A percentile compares a stretch with the other conserved stretches of the same genome.
These are phyloP conservation scores for Phaeotremella fagi DNA, from an alignment of 768 basidiomycete species.

Conservation along the genomic window DNA sequence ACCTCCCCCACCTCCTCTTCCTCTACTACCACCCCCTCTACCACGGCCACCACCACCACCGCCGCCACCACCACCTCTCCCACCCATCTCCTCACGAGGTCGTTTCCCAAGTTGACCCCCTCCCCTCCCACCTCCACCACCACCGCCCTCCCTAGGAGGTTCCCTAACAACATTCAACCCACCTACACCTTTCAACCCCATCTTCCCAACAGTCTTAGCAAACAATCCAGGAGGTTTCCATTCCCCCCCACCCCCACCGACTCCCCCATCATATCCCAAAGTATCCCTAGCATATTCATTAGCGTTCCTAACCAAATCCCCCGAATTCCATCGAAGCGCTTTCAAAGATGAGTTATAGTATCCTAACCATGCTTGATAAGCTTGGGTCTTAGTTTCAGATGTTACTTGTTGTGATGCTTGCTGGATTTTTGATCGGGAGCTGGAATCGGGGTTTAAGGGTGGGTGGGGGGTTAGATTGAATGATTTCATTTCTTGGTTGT, in stretches of 20 bases:
- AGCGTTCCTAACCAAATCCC: slow-evolving; percentile 51
- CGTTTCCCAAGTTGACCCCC: neutral
- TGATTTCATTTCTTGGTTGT: slow-evolving; percentile 48
- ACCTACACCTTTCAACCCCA: slow-evolving; percentile 52
- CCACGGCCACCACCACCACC: slow-evolving; percentile 7
- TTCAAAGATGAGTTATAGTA: slow-evolving; percentile 55
- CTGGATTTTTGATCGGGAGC: slow-evolving; percentile 22
- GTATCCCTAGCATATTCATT: slow-evolving; percentile 43
- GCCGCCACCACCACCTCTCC: neutral
- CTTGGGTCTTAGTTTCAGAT: slow-evolving; percentile 52
- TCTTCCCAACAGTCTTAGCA: slow-evolving; percentile 54
- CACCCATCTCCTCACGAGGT: neutral
- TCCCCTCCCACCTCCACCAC: neutral
- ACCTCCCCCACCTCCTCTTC: neutral
- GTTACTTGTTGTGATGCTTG: slow-evolving; percentile 48
- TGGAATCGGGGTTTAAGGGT: slow-evolving; percentile 5
- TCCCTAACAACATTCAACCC: slow-evolving; percentile 42
- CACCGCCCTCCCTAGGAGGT: slow-evolving; percentile 13
- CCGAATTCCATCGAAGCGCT: slow-evolving; percentile 50
- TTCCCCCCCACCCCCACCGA: slow-evolving; percentile 5
- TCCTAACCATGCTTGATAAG: slow-evolving; percentile 56
- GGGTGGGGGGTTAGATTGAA: slow-evolving; percentile 51
- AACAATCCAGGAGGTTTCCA: slow-evolving; percentile 49
- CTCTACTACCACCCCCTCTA: slow-evolving; percentile 3
- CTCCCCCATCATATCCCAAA: slow-evolving; percentile 43